phyloP scores from a whole-genome alignment of 768 basidiomycete species.

The Termitomyces sp. region DNA sequence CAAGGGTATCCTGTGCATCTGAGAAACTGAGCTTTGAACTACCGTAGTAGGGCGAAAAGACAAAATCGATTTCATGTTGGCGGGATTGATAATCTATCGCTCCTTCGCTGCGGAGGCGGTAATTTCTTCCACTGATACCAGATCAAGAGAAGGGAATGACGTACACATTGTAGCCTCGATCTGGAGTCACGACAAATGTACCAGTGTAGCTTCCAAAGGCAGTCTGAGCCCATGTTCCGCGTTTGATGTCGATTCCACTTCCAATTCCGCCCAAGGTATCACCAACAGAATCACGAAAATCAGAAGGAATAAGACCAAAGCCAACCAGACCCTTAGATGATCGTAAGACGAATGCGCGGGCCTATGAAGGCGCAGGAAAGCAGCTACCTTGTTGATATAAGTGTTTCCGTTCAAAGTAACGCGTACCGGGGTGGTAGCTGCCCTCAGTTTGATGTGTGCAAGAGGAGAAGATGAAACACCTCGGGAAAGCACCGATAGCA shows the following conservation, averaged over 20 bases:
- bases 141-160: conserved; percentile 6
- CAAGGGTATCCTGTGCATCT: conserved; percentile 45
- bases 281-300: conserved; percentile 50
- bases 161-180: conserved; percentile 56
- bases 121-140: not conserved
- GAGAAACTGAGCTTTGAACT: conserved; percentile 39
- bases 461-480: conserved; percentile 1
- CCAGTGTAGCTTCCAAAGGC: conserved; percentile 36
- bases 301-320: conserved; percentile 57
- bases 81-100: conserved; percentile 61
- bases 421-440: conserved; percentile 3
- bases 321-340: conserved; percentile 42
- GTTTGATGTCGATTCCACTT: conserved; percentile 55
- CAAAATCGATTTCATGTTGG: conserved; percentile 54
- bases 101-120: conserved; percentile 29
- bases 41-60: conserved; percentile 51
- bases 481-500: not conserved
- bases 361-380: not conserved
- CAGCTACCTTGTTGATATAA: conserved; percentile 13
- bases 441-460: not conserved
- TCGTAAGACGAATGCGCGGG: not conserved
- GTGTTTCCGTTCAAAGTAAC: conserved; percentile 10
- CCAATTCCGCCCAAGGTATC: conserved; percentile 62
- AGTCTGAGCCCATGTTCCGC: conserved; percentile 34
- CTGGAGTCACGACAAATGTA: conserved; percentile 47